Evolutionary conservation across 106 monocot genomes (phyloP).

Genomic region (Allium fistulosum): DNA sequence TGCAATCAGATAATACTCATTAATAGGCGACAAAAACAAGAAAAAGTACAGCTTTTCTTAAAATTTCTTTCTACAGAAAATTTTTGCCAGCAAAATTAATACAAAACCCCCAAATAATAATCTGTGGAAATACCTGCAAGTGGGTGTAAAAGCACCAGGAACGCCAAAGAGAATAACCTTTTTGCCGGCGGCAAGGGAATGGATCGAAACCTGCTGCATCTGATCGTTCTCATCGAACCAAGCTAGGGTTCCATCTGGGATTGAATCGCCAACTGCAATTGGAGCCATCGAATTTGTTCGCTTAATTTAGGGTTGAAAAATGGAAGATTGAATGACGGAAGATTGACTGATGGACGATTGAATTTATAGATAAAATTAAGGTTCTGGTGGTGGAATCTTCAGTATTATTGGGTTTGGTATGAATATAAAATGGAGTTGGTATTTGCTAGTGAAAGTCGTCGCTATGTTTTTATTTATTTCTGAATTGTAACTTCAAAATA

Average conservation of each 20-base stretch:
- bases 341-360: neutral
- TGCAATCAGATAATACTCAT: constrained; percentile 6
- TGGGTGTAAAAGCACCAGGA: constrained; percentile 96
- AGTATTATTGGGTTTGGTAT: no score
- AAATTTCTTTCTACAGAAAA: neutral
- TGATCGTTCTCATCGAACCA: constrained; percentile 83
- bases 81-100: neutral
- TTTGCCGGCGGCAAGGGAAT: constrained; percentile 78
- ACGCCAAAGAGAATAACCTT: constrained; percentile 92
- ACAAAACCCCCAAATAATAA: neutral
- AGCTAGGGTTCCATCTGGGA: constrained; percentile 67
- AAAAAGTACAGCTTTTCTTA: neutral
- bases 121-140: constrained; percentile 62
- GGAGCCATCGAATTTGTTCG: constrained; percentile 49
- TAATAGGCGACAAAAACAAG: no score
- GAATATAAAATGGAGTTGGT: no score
- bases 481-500: no score
- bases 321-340: neutral
- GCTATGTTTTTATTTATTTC: no score
- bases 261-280: constrained; percentile 64
- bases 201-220: constrained; percentile 64
- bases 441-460: no score
- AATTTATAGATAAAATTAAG: no score
- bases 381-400: no score
- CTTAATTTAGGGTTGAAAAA: neutral